Conservation (phyloP, 2,329 filamentous ascomycete genomes). For the Sporothrix inflata region DNA sequence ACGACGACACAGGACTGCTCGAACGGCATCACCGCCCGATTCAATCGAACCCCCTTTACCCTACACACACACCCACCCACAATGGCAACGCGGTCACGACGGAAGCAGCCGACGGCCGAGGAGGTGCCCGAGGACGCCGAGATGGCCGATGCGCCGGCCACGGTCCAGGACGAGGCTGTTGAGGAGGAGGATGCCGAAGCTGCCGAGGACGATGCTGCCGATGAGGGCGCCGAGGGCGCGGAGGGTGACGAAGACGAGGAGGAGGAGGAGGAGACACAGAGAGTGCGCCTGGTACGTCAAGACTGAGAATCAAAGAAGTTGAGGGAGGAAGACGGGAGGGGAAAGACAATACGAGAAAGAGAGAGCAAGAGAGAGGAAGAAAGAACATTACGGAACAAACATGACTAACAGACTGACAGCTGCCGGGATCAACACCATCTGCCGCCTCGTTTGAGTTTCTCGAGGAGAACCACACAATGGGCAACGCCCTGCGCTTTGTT, state of each 20-base stretch:
- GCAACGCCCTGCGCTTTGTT: constrained; percentile 90
- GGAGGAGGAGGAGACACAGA: constrained; percentile 54
- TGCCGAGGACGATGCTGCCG: constrained; percentile 35
- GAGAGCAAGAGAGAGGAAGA: background rate
- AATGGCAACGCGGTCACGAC: constrained; percentile 32
- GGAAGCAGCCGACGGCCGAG: constrained; percentile 29
- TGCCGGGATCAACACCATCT: constrained; percentile 81
- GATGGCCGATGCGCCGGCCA: constrained; percentile 50
- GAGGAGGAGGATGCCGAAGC: constrained; percentile 21
- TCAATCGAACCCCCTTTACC: background rate
- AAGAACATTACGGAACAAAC: background rate
- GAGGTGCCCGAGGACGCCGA: constrained; percentile 37
- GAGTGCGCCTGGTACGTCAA: constrained; percentile 63
- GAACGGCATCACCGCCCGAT: no score
- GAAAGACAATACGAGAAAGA: background rate
- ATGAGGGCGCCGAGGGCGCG: constrained; percentile 9
- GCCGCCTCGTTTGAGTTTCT: constrained; percentile 95
- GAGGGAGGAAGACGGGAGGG: no score
- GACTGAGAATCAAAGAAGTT: no score
- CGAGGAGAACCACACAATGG: constrained; percentile 91
- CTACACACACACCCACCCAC: background rate
- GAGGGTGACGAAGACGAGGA: constrained; percentile 45
- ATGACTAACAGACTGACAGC: constrained; percentile 51
- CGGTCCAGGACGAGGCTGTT: constrained; percentile 32
- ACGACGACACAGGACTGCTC: background rate